Base-by-base conservation (phyloP, 768 basidiomycete species). In the Suillus ampliporus region DNA sequence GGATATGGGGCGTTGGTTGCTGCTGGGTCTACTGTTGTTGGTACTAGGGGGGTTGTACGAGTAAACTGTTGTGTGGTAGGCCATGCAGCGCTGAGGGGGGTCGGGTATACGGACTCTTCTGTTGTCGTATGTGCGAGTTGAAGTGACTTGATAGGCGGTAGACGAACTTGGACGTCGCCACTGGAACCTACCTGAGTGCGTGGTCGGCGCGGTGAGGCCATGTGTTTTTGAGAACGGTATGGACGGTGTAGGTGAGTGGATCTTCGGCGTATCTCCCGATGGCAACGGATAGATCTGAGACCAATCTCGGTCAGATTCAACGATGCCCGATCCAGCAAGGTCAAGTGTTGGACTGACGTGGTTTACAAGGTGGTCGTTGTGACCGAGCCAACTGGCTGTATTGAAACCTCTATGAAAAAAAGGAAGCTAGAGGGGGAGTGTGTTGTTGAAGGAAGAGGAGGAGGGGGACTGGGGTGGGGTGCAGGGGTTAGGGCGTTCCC, bases 201-300 rank as follows among this genome's bases (percentile, higher is more conserved):
- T 52, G 7, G 17, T 17, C 34, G 50, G 26, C 50, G 50, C 6
- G 34, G 26, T 10, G 41, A 56, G 66, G 70, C 70, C 70, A 73
- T 40, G 70, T n/a, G n/a, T n/a, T n/a, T n/a, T n/a, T n/a, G n/a
- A n/a, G 68, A 66, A 60, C 65, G 65, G 61, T 68, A 68, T 67
- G 66, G 71, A 69, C 70, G 72, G 75, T 72, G 73, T 37, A 73
- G 70, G 68, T 72, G 68, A 78, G 76, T 77, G 77, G 79, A 83
- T 80, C 80, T 74, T 76, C 73, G 72, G 70, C 78, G 76, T 84
- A 85, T 86, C 85, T 84, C 82, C 86, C 88, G 86, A 88, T 88
- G 85, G 74, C 80, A 78, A 77, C 84, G 84, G 86, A 88, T 34
- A 52, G 53, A 54, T 54, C 53, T 54, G 23, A 21, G 7, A 23